A percentile compares a stretch with the other conserved stretches of the same genome.
These are phyloP conservation scores for Vachellia collinsii DNA, from an alignment of 306 rosid genomes.

Conservation along the genomic window DNA sequence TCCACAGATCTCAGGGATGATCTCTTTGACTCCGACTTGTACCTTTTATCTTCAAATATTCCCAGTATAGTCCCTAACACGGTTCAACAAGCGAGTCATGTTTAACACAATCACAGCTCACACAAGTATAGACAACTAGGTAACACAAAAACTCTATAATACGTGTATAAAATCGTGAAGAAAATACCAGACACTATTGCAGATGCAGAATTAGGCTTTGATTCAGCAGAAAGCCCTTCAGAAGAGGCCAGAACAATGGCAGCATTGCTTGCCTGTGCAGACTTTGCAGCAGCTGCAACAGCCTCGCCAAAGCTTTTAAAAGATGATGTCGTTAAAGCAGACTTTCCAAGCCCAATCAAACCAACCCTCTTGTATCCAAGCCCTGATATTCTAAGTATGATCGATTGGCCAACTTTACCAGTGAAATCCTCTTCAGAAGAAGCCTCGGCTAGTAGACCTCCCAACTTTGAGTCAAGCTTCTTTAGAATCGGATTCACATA, in stretches of 20 bases:
- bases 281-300: slow-evolving; percentile 79
- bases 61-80: slow-evolving; percentile 80
- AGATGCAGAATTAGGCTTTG: slow-evolving; percentile 68
- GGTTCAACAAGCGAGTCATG: slow-evolving; percentile 35
- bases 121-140: not conserved
- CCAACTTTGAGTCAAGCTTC: slow-evolving; percentile 79
- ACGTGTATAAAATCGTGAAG: not conserved
- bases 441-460: slow-evolving; percentile 84
- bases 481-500: slow-evolving; percentile 75
- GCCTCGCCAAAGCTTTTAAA: slow-evolving; percentile 84
- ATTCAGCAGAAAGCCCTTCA: slow-evolving; percentile 62
- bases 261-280: slow-evolving; percentile 70
- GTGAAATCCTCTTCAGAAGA: slow-evolving; percentile 95
- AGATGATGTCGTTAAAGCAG: slow-evolving; percentile 55
- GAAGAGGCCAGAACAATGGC: slow-evolving; percentile 84
- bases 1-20: slow-evolving; percentile 68
- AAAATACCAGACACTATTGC: slow-evolving; percentile 85
- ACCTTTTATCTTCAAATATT: slow-evolving; percentile 80
- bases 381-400: slow-evolving; percentile 73
- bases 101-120: slow-evolving; percentile 29
- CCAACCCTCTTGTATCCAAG: slow-evolving; percentile 85
- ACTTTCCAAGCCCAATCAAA: slow-evolving; percentile 88
- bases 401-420: slow-evolving; percentile 86
- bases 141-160: slow-evolving; percentile 12
- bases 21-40: slow-evolving; percentile 83